Evolutionary conservation across 2,329 filamentous ascomycete genomes (phyloP).

Genomic region (Chaetothyriales sp.): DNA sequence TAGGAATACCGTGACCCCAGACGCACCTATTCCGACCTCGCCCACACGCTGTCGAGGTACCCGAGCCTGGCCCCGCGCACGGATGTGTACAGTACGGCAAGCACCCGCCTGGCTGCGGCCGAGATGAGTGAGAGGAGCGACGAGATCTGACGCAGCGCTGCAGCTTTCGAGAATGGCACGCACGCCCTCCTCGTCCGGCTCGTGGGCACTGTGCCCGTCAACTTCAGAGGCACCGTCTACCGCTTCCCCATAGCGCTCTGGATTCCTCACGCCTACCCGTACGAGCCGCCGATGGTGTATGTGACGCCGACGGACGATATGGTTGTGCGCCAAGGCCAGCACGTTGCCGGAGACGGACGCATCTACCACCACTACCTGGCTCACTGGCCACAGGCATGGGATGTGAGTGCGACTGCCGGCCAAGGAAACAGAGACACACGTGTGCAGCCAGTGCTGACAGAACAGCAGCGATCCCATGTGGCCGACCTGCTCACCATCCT

Average conservation of each 20-base stretch:
- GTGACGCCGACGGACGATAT: constrained; percentile 80
- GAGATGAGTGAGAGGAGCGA: not conserved
- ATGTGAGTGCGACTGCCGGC: constrained; percentile 46
- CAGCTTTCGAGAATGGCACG: constrained; percentile 77
- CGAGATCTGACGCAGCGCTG: constrained; percentile 5
- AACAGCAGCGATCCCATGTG: constrained; percentile 58
- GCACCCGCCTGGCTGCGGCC: not conserved
- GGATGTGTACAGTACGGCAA: constrained; percentile 74
- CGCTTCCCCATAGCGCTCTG: constrained; percentile 85
- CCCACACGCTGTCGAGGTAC: constrained; percentile 64
- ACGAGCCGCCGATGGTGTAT: constrained; percentile 73
- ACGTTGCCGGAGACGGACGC: constrained; percentile 72
- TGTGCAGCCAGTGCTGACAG: not conserved
- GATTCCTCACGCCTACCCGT: constrained; percentile 82
- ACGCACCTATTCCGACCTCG: constrained; percentile 82
- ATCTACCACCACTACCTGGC: constrained; percentile 93
- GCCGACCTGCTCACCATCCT: constrained; percentile 71
- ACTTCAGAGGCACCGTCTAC: constrained; percentile 78
- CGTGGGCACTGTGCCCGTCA: constrained; percentile 76
- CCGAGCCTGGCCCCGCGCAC: constrained; percentile 67
- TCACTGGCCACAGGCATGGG: constrained; percentile 78
- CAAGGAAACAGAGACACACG: not conserved
- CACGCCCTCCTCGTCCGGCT: constrained; percentile 79
- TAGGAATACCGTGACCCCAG: constrained; percentile 92
- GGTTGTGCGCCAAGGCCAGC: constrained; percentile 80